Conservation (phyloP, 2,329 filamentous ascomycete genomes). For the Sporothrix humicola region DNA sequence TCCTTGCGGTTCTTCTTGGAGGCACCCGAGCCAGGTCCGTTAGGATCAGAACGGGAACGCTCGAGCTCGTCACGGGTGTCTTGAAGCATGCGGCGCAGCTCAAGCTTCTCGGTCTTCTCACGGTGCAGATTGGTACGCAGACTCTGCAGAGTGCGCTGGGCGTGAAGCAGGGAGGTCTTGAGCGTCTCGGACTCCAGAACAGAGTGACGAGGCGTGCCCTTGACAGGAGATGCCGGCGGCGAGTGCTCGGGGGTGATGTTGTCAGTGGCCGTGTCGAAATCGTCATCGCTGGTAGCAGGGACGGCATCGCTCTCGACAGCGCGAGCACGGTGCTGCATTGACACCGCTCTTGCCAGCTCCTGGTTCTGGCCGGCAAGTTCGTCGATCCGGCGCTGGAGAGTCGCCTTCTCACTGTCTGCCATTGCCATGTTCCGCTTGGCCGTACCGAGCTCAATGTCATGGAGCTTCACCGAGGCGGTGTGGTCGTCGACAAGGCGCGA, state of each 20-base stretch:
- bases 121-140: conserved; percentile 93
- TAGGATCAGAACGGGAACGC: conserved; percentile 64
- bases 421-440: conserved; percentile 79
- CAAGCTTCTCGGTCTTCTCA: conserved; percentile 98
- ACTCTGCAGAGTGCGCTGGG: conserved; percentile 95
- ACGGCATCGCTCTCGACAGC: conserved; percentile 67
- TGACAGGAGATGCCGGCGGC: conserved; percentile 86
- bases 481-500: conserved; percentile 83
- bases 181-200: conserved; percentile 95
- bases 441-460: conserved; percentile 85
- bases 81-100: conserved; percentile 92
- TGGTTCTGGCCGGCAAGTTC: conserved; percentile 88
- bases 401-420: conserved; percentile 77
- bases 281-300: conserved; percentile 65
- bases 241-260: conserved; percentile 84
- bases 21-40: conserved; percentile 45
- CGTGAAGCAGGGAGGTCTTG: conserved; percentile 91
- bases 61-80: conserved; percentile 92
- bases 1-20: conserved; percentile 70
- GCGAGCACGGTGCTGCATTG: conserved; percentile 69
- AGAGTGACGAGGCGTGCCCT: conserved; percentile 87
- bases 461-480: conserved; percentile 74
- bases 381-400: conserved; percentile 82
- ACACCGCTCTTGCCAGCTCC: conserved; percentile 84
- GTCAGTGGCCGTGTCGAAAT: conserved; percentile 69